Base-by-base conservation (phyloP, 2,329 filamentous ascomycete species). In the Fusarium armeniacum region DNA sequence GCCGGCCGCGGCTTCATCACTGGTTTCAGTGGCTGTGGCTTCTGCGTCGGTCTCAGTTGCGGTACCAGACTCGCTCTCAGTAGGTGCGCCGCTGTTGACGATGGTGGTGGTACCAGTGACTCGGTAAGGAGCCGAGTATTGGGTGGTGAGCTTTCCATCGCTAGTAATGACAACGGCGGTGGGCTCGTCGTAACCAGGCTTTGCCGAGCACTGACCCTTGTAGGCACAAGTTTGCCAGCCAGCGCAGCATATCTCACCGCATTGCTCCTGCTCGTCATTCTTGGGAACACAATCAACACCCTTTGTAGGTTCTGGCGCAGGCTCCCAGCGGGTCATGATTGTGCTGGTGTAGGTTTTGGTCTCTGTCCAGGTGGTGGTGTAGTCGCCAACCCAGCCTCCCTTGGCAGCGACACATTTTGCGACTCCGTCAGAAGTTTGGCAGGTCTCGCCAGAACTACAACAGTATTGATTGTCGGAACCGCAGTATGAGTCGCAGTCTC, bases 201-300 rank as follows among this genome's bases (percentile, higher is more conserved):
- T 86, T 28, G 85, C 78, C 7, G 82, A 79, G 76, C 91, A 93
- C 74, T 89, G 85, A 54, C 87, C 87, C 1, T 79, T 67, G 60
- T 78, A 82, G 55, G 84, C 85, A 78, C 92, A 94, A 75, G 89
- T 91, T 78, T 93, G 90, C 80, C 86, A 87, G 63, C 82, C 86
- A 26, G 87, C 87, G 78, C 92, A 95, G 84, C 92, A 94, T 62
- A 90, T 89, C 54, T 77, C 76, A 33, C 91, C 91, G 76, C 92
- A 94, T 5, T 87, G 83, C 10, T 85, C 85, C 78, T 92, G 81
- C 58, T 86, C 84, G 6, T 82, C 78, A n/a, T 81, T 81, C 50
- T 78, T 76, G 2, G 88, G 86, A 1, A 83, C 77, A 76, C 88
- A 91, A 67, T 82, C 76, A 40, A 78, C 81, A 24, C 82, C 81